Conservation (phyloP, 2,329 filamentous ascomycete species). For the Sclerotinia subarctica region DNA sequence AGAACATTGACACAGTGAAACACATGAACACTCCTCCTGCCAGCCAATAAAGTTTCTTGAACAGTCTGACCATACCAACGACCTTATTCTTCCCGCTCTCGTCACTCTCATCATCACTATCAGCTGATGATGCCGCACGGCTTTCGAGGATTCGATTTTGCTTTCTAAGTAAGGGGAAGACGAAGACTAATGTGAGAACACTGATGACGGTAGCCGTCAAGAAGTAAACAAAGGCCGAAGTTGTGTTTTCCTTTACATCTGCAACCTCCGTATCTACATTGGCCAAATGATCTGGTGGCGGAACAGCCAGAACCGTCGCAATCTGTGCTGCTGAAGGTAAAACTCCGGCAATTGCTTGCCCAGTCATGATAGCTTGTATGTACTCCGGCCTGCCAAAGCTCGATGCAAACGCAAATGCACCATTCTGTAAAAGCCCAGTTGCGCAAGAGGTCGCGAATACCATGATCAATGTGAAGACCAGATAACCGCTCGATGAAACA, state of each 20-base stretch:
- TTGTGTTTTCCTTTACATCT: conserved; percentile 47
- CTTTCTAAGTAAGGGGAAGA: conserved; percentile 67
- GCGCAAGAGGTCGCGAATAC: conserved; percentile 77
- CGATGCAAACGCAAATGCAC: conserved; percentile 85
- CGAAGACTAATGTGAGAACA: conserved; percentile 64
- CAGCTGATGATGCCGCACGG: conserved; percentile 51
- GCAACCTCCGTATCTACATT: conserved; percentile 26
- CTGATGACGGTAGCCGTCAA: conserved; percentile 80
- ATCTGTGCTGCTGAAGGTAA: conserved; percentile 87
- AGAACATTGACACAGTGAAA: conserved; percentile 88
- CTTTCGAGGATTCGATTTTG: conserved; percentile 53
- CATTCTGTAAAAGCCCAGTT: conserved; percentile 86
- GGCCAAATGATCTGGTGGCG: conserved; percentile 42
- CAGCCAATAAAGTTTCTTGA: conserved; percentile 76
- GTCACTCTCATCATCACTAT: conserved; percentile 52
- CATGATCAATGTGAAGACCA: conserved; percentile 77
- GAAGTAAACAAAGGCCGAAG: conserved; percentile 86
- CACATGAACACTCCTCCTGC: conserved; percentile 74
- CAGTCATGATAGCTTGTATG: conserved; percentile 93
- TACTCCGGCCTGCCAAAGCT: conserved; percentile 85
- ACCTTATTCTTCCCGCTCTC: conserved; percentile 45
- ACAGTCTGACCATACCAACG: conserved; percentile 62
- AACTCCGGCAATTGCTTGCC: conserved; percentile 88
- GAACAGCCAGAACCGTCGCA: conserved; percentile 69
- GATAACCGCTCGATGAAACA: conserved; percentile 63